Evolutionary conservation across 2,329 filamentous ascomycete genomes (phyloP).

Genomic region (Epichloe sibirici): DNA sequence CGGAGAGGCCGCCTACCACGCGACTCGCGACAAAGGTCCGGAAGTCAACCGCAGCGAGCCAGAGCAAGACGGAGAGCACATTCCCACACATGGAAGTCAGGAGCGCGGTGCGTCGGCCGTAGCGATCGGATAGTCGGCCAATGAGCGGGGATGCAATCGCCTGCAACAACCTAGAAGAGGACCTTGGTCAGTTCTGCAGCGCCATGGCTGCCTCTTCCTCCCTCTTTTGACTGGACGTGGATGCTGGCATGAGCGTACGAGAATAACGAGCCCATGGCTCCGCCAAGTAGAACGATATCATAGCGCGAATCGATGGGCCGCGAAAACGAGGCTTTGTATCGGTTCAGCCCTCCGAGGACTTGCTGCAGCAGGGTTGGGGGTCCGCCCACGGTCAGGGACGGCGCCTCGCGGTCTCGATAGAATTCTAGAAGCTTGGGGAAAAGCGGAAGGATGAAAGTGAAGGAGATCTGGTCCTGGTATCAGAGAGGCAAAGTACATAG

Average conservation of each 20-base stretch:
- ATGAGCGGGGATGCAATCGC: slow-evolving; percentile 88
- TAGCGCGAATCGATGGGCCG: slow-evolving; percentile 91
- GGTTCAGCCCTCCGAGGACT: slow-evolving; percentile 73
- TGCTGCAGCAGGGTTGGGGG: slow-evolving; percentile 62
- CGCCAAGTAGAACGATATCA: slow-evolving; percentile 90
- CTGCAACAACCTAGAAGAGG: slow-evolving; percentile 57
- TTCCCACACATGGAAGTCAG: slow-evolving; percentile 90
- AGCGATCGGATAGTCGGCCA: slow-evolving; percentile 72
- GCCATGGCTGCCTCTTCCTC: neutral
- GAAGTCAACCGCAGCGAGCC: slow-evolving; percentile 90
- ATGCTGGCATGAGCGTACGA: slow-evolving; percentile 29
- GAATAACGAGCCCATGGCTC: slow-evolving; percentile 87
- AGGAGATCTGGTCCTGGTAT: slow-evolving; percentile 59
- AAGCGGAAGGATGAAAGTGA: slow-evolving; percentile 94
- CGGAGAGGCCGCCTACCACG: slow-evolving; percentile 82
- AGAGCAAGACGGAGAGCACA: slow-evolving; percentile 82
- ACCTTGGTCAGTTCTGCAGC: neutral
- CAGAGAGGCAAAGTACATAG: neutral
- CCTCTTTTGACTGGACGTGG: neutral
- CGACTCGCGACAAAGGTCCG: slow-evolving; percentile 90
- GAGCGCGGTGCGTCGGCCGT: slow-evolving; percentile 78
- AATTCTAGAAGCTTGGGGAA: slow-evolving; percentile 94
- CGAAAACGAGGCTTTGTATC: slow-evolving; percentile 89
- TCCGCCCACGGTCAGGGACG: slow-evolving; percentile 29
- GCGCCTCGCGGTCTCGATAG: slow-evolving; percentile 75